Evolutionary conservation across 2,329 filamentous ascomycete genomes (phyloP), one percentile per base, ranked within the genome.

Genomic region (Arachnomyces sp.): DNA sequence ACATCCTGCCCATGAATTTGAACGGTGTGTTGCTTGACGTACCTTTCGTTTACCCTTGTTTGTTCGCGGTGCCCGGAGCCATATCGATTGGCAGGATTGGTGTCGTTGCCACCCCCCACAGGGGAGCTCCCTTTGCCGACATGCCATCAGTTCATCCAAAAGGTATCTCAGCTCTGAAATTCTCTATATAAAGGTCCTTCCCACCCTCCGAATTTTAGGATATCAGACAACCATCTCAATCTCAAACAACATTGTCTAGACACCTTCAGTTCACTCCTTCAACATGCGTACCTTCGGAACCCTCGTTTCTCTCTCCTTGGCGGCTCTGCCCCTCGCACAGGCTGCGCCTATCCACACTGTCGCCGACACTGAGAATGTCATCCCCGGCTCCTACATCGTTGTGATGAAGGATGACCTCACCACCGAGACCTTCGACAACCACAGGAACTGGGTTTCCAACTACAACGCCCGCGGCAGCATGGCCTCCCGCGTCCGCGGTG

Each of bases 321-420:
- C 40, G 39, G 40, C 34, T 13, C 38, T 46, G 14, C 42, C 41
- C 20, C 20, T 29, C 13, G 40, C 45, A 20, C 18, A 47, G 36
- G 47, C 35, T 15, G 45, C 40, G 25, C 29, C 43, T 30, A 34
- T 47, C 34, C 32, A 44, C 7, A 43, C 36, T 25, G 35, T 36
- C 29, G 9, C 14, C 14, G 15, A 13, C 7, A 18, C 40, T 9
- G 36, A 38, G 29, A 31, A 28, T 1, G 28, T 44, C 5, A 31
- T 47, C 15, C 39, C 36, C 12, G 32, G 39, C 28, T 39, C 42
- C 2, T 47, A 47, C 34, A 44, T 47, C 25, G 37, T 47, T 34
- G 44, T 47, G 15, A 38, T 47, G 39, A 47, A 47, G 31, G 45
- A 44, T 12, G n/a, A 30, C 4, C 16, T 44, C 28, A 40, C 44